Evolutionary conservation across 2,329 filamentous ascomycete species (phyloP).

Genomic region (Geosmithia flava): DNA sequence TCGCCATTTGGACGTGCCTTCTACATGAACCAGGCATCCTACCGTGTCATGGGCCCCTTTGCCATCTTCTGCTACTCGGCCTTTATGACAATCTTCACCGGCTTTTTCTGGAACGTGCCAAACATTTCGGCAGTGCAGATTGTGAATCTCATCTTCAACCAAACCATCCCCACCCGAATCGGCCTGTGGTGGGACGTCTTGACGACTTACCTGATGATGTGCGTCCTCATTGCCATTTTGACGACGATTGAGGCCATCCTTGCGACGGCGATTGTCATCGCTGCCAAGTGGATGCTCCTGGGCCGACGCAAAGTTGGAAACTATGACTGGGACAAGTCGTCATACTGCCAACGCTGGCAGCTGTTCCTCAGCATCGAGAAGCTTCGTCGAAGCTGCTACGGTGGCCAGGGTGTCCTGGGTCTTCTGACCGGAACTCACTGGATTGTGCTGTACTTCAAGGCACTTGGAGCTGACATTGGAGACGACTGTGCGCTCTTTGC

Average conservation of each 20-base stretch:
- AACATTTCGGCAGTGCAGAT: conserved; percentile 35
- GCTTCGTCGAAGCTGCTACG: conserved; percentile 35
- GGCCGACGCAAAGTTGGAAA: conserved; percentile 36
- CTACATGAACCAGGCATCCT: conserved; percentile 35
- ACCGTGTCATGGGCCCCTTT: conserved; percentile 33
- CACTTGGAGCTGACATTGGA: conserved; percentile 39
- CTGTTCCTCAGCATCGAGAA: conserved; percentile 38
- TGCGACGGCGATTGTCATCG: conserved; percentile 29
- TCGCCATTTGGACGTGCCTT: conserved; percentile 44
- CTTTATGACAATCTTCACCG: conserved; percentile 29
- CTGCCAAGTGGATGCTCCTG: conserved; percentile 37
- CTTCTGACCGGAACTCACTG: conserved; percentile 41
- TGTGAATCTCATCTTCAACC: conserved; percentile 19
- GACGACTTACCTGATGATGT: conserved; percentile 26
- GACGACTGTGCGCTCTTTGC: conserved; percentile 42
- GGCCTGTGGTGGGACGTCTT: conserved; percentile 17
- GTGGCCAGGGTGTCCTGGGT: conserved; percentile 35
- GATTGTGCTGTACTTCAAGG: conserved; percentile 38
- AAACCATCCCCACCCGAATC: conserved; percentile 9
- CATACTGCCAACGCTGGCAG: conserved; percentile 47
- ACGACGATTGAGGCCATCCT: conserved; percentile 28
- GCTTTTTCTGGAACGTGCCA: conserved; percentile 37
- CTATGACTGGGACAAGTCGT: conserved; percentile 44
- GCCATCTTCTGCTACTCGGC: conserved; percentile 37
- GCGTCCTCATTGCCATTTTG: conserved; percentile 25